phyloP scores from a whole-genome alignment of 306 rosid genomes.

The Glycine soja region DNA sequence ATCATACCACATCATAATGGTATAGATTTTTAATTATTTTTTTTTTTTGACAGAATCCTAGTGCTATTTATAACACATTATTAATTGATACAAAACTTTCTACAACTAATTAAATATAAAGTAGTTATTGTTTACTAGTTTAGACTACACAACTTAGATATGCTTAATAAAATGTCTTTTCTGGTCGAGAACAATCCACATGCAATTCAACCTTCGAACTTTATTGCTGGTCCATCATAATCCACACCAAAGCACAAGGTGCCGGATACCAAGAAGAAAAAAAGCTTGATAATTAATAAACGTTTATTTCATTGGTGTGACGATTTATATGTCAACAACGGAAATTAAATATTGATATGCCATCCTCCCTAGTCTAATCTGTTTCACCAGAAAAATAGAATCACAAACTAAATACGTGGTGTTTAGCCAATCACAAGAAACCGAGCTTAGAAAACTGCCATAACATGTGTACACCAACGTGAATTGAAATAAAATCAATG shows the following conservation, averaged over 20 bases:
- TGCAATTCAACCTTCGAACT: constrained; percentile 2
- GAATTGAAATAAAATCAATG: background rate
- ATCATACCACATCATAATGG: no score
- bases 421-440: background rate
- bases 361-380: background rate
- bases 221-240: constrained; percentile 23
- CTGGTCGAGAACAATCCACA: constrained; percentile 11
- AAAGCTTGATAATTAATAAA: background rate
- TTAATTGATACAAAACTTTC: background rate
- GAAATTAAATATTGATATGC: constrained; percentile 7
- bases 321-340: background rate
- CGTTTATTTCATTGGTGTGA: background rate
- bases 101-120: background rate
- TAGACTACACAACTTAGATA: background rate
- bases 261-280: background rate
- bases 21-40: no score
- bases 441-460: background rate
- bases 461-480: background rate
- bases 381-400: constrained; percentile 12
- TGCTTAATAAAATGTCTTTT: background rate
- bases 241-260: background rate
- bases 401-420: background rate
- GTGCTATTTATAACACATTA: no score
- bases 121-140: background rate
- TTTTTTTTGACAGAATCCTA: no score